These are phyloP conservation scores for Pyricularia sp. DNA, from an alignment of 2,329 filamentous ascomycete species.

Conservation along the genomic window DNA sequence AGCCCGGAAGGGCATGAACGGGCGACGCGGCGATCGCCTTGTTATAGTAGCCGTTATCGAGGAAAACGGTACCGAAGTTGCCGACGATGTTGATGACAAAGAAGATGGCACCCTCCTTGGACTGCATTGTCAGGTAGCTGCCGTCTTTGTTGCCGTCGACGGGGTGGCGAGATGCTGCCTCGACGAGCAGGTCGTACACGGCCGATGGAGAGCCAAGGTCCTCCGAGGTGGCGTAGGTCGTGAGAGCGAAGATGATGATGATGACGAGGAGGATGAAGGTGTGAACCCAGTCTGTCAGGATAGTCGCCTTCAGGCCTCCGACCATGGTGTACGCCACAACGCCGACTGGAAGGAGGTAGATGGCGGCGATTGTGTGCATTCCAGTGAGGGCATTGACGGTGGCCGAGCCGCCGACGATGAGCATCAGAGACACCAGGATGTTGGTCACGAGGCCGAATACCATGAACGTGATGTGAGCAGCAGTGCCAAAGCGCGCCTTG, in stretches of 20 bases:
- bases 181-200: constrained; percentile 69
- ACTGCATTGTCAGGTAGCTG: constrained; percentile 81
- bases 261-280: constrained; percentile 76
- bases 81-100: constrained; percentile 83
- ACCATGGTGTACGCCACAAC: constrained; percentile 73
- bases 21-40: constrained; percentile 86
- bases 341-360: constrained; percentile 72
- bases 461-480: constrained; percentile 70
- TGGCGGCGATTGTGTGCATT: constrained; percentile 70
- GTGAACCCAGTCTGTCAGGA: constrained; percentile 79
- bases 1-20: constrained; percentile 78
- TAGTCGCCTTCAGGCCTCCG: constrained; percentile 78
- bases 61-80: constrained; percentile 77
- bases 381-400: constrained; percentile 65
- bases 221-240: constrained; percentile 66
- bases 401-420: constrained; percentile 74
- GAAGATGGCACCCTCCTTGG: constrained; percentile 73
- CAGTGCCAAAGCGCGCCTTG: constrained; percentile 64
- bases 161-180: constrained; percentile 60
- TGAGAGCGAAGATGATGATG: constrained; percentile 77
- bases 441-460: constrained; percentile 81
- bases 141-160: constrained; percentile 72
- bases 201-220: constrained; percentile 64
- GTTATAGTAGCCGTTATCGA: constrained; percentile 87
- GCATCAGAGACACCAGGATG: constrained; percentile 80